phyloP scores from a whole-genome alignment of 805 yeast genomes.

The Ogataea trehaloabstinens region DNA sequence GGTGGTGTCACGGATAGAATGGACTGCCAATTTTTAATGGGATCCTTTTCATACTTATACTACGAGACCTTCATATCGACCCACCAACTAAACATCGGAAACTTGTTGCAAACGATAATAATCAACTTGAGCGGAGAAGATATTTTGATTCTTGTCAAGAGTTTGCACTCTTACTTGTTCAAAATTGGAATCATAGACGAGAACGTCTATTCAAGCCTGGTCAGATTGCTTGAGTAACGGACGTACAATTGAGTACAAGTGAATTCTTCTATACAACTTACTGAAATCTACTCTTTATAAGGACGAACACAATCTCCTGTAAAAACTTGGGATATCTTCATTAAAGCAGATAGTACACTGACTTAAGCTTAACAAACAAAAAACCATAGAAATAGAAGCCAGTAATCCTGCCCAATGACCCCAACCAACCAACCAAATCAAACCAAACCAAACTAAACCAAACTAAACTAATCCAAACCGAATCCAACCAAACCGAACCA shows the following conservation, averaged over 20 bases:
- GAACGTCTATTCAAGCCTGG: conserved; percentile 32
- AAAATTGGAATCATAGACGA: conserved; percentile 41
- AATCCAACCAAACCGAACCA: too few species aligned
- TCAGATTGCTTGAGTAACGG: conserved; percentile 11
- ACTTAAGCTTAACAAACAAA: too few species aligned
- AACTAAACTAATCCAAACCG: too few species aligned
- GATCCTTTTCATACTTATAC: conserved; percentile 88
- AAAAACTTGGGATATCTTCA: too few species aligned
- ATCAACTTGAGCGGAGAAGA: conserved; percentile 67
- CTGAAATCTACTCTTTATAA: background rate
- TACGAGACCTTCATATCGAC: conserved; percentile 87
- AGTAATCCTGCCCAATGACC: too few species aligned
- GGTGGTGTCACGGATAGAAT: conserved; percentile 97
- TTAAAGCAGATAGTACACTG: too few species aligned
- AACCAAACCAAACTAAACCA: too few species aligned
- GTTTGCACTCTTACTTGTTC: conserved; percentile 54
- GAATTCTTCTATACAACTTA: too few species aligned
- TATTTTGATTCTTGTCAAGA: conserved; percentile 57
- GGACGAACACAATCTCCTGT: background rate
- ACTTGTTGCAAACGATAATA: conserved; percentile 71
- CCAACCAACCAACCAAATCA: too few species aligned
- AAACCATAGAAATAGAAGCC: too few species aligned
- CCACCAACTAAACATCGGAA: conserved; percentile 68
- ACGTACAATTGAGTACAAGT: too few species aligned
- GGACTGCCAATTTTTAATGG: conserved; percentile 98